Base-by-base conservation (phyloP, 768 basidiomycete species). In the Pleurotus pulmonarius region DNA sequence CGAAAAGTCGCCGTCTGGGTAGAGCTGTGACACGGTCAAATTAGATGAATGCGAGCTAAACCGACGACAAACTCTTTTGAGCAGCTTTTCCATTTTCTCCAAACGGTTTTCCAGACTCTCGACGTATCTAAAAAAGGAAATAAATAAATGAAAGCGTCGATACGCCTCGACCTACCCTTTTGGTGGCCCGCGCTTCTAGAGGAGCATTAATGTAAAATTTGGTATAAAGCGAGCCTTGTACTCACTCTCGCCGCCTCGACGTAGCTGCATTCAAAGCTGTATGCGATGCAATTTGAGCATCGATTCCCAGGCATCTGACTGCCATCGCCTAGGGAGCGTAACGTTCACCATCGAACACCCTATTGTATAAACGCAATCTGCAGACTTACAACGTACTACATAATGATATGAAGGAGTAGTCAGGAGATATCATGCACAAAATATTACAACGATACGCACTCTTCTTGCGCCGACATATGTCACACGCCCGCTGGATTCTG, bases 381-480 rank as follows among this genome's bases (percentile, higher is more conserved):
- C 13, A 58, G 43, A 63, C 69, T 66, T 70, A 73, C 76, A 79
- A 55, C 76, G 75, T 63, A 81, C 78, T 75, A 59, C 51, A 24
- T 46, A 11, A 11, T 2, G 9, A 34, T 56, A 41, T 5, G 54
- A 13, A 47, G 18, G 12, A 45, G 46, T 47, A 34, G 11, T 20
- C 38, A n/a, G 29, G 7, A 41, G 22, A 13, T 38, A 37, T 18
- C 48, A 40, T 18, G 45, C 16, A 49, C 45, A 55, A 22, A 18
- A 26, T 52, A 66, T 26, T 29, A 39, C 8, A 18, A 54, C 52
- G n/a, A 9, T 16, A 70, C 76, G 46, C 59, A 83, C 86, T 81
- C 69, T 90, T 92, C 77, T 88, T 90, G 49, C 80, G 73, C 61
- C 87, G 78, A 69, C 89, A 91, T 5, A 82, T 71, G 64, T 90